A percentile compares a stretch with the other conserved stretches of the same genome.
phyloP scores from a whole-genome alignment of 192 early-diverging fungal genomes.

The Allomyces arbusculus region DNA sequence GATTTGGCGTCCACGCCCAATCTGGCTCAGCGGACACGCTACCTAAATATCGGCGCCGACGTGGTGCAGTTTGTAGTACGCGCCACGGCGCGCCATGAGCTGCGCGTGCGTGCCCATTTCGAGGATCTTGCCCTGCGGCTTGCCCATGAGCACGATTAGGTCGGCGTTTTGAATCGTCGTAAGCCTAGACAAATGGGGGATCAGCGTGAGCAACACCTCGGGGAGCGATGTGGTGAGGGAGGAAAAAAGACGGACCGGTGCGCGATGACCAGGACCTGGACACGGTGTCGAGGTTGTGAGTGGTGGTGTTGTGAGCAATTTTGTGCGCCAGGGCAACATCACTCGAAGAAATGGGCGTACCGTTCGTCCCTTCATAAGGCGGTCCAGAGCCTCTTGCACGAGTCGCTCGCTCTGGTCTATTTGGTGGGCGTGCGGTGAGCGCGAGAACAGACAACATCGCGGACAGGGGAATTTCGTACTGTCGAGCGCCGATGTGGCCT shows the following conservation, averaged over 20 bases:
- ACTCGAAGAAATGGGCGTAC: neutral
- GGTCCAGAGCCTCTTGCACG: conserved; percentile 7
- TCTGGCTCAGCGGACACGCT: no score
- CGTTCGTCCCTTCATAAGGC: conserved; percentile 5
- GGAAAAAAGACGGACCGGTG: conserved; percentile 6
- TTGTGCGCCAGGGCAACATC: no score
- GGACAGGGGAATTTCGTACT: neutral
- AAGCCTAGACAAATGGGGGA: neutral
- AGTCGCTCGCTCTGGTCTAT: conserved; percentile 3
- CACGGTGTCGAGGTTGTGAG: conserved; percentile 7
- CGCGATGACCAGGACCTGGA: conserved; percentile 3
- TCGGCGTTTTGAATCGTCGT: neutral
- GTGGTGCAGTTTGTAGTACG: conserved; percentile 15
- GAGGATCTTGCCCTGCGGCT: conserved; percentile 21
- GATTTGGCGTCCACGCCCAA: no score
- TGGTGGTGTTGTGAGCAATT: no score
- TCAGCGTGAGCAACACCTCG: conserved; percentile 10
- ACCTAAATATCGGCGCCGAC: no score
- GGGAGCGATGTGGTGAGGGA: conserved; percentile 15
- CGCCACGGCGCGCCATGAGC: conserved; percentile 16
- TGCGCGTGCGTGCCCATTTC: conserved; percentile 23
- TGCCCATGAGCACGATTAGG: conserved; percentile 14
- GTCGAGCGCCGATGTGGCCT: neutral
- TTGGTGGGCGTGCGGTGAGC: neutral
- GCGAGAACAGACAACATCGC: neutral